Evolutionary conservation across 2,329 filamentous ascomycete species (phyloP).

Genomic region (Metarhizium brunneum): DNA sequence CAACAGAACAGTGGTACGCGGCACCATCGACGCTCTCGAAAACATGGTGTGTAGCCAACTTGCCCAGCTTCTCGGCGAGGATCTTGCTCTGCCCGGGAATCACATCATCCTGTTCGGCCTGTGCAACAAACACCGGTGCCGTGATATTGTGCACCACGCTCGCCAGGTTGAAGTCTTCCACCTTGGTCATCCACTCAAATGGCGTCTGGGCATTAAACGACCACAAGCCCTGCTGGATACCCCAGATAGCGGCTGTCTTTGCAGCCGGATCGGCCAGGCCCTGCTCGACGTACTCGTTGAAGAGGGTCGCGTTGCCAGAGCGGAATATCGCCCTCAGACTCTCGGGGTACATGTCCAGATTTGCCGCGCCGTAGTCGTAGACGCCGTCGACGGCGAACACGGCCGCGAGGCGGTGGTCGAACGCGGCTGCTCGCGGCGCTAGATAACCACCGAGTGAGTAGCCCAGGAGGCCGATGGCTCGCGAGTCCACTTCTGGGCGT

Average conservation of each 20-base stretch:
- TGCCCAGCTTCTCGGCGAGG: constrained; percentile 6
- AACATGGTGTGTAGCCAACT: not conserved
- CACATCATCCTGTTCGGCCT: constrained; percentile 10
- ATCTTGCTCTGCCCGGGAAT: not conserved
- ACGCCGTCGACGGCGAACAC: constrained; percentile 28
- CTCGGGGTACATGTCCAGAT: constrained; percentile 5
- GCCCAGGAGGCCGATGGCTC: constrained; percentile 26
- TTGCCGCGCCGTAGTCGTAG: constrained; percentile 15
- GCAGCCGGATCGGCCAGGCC: not conserved
- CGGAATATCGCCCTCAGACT: constrained; percentile 7
- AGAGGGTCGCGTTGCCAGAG: constrained; percentile 7
- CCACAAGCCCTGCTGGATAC: constrained; percentile 15
- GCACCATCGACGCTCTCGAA: not conserved
- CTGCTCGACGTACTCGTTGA: constrained; percentile 10
- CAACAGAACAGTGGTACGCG: not conserved
- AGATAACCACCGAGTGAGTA: constrained; percentile 31
- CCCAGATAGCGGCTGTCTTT: constrained; percentile 10
- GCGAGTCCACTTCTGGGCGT: constrained; percentile 17
- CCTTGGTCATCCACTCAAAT: constrained; percentile 10
- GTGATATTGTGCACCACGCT: constrained; percentile 11
- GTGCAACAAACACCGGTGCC: constrained; percentile 12
- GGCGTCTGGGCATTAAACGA: constrained; percentile 13
- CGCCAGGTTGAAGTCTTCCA: constrained; percentile 11
- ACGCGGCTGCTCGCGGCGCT: constrained; percentile 29
- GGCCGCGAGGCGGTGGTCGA: constrained; percentile 32